These are phyloP conservation scores for Drechmeria coniospora DNA, from an alignment of 2,329 filamentous ascomycete species.

Conservation along the genomic window DNA sequence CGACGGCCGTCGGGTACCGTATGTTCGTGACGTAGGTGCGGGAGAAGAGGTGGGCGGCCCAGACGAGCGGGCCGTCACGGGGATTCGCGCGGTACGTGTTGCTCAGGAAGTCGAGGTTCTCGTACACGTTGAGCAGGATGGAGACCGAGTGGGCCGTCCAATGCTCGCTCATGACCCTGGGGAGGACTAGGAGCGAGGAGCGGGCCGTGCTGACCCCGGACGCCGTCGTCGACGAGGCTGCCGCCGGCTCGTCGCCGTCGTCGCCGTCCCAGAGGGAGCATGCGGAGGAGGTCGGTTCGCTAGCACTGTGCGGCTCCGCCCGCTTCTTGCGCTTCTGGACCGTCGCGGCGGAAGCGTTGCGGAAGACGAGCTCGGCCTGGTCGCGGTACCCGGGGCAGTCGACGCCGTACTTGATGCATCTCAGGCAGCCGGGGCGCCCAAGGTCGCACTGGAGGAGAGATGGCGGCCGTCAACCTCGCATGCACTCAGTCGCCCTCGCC, in stretches of 20 bases:
- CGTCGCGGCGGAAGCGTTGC: slow-evolving; percentile 14
- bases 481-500: too few species aligned
- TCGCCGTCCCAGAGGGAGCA: slow-evolving; percentile 3
- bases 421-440: slow-evolving; percentile 20
- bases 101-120: slow-evolving; percentile 18
- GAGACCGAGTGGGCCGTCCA: slow-evolving; percentile 24
- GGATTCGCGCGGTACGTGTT: slow-evolving; percentile 11
- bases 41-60: slow-evolving; percentile 24
- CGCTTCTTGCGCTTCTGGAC: slow-evolving; percentile 17
- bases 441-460: slow-evolving; percentile 21
- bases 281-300: slow-evolving; percentile 1
- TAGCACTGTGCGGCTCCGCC: slow-evolving; percentile 2
- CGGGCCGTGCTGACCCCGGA: not conserved
- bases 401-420: slow-evolving; percentile 25
- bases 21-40: slow-evolving; percentile 23
- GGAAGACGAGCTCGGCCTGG: slow-evolving; percentile 23
- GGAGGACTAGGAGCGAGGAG: slow-evolving; percentile 5
- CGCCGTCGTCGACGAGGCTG: not conserved
- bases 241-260: slow-evolving; percentile 1
- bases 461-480: too few species aligned
- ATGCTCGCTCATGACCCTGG: slow-evolving; percentile 15
- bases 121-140: slow-evolving; percentile 23
- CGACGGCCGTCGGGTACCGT: slow-evolving; percentile 14
- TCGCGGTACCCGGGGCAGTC: slow-evolving; percentile 24
- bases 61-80: slow-evolving; percentile 19